Base-by-base conservation (phyloP, 2,329 filamentous ascomycete genomes). In the Microthyrium microscopicum region DNA sequence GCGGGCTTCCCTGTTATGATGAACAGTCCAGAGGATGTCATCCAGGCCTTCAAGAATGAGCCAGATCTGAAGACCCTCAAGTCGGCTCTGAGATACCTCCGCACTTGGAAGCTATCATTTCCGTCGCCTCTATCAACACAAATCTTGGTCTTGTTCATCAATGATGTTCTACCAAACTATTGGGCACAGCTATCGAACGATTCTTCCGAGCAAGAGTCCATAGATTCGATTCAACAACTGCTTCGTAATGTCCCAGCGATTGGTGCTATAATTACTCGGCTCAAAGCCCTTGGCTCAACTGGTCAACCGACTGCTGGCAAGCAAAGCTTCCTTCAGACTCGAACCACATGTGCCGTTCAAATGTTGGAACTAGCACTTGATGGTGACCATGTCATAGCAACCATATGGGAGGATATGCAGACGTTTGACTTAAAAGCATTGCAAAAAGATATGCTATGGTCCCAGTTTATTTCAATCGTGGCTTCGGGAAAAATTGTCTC, bases 111-210 rank as follows among this genome's bases (percentile, higher is more conserved):
- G n/a, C n/a, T n/a, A n/a, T n/a, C n/a, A n/a, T n/a, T n/a, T n/a
- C n/a, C n/a, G n/a, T n/a, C n/a, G n/a, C n/a, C n/a, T 2, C 58
- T 71, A 39, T 70, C 73, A 36, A 73, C 82, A 15, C 79, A 84
- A 44, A 70, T 94, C 20, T 62, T 87, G 33, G 75, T 84, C 47
- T 58, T 70, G 3, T 57, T 98, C 22, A 72, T 91, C 38, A 74
- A 68, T 12, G 70, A 74, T 20, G 84, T 79, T 18, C 60, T 83
- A 5, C 79, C 81, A 2, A 80, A 85, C 48, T 92, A 87, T 54
- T 95, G 89, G 87, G 49, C 62, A 3, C 46, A 71, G 6, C 48
- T 87, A 12, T 55, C 61, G 24, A 38, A 44, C 25, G 39, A 47
- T 13, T 26, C 36, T 17, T 37, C 39, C 7, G 64, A 66, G 25